Percentiles rank a stretch among this genome's conserved stretches.
Conservation (phyloP, 2,329 filamentous ascomycete genomes). For the Eurotiales sp. region DNA sequence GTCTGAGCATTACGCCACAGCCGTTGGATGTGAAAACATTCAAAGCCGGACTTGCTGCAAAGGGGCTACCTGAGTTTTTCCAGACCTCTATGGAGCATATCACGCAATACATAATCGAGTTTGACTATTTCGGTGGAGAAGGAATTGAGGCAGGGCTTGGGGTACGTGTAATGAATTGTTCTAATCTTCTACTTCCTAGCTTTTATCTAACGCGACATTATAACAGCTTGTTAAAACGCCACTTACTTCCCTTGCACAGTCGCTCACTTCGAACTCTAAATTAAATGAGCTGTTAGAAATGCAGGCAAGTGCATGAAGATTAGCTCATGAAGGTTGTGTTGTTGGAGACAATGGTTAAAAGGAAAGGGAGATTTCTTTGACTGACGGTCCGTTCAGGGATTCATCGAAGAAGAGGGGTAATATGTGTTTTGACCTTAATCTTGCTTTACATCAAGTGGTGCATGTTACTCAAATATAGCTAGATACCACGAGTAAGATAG, state of each 20-base stretch:
- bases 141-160: background rate
- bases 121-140: background rate
- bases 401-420: too few species aligned
- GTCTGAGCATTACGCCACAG: slow-evolving; percentile 3
- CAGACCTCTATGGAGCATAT: slow-evolving; percentile 1
- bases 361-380: too few species aligned
- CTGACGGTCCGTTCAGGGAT: too few species aligned
- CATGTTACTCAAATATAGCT: too few species aligned
- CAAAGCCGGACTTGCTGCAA: slow-evolving; percentile 1
- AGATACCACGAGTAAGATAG: too few species aligned
- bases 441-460: too few species aligned
- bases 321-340: background rate
- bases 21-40: slow-evolving; percentile 4
- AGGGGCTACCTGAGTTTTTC: slow-evolving; percentile 3
- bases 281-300: background rate
- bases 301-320: background rate
- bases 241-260: background rate
- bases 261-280: background rate
- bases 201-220: background rate
- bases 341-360: background rate
- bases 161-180: background rate
- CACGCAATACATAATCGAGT: background rate
- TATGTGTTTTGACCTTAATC: too few species aligned
- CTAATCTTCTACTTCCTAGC: background rate
- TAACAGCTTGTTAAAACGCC: background rate